Evolutionary conservation across 768 basidiomycete genomes (phyloP), one percentile per base, ranked within the genome.

Genomic region (Xanthoconium purpureum): DNA sequence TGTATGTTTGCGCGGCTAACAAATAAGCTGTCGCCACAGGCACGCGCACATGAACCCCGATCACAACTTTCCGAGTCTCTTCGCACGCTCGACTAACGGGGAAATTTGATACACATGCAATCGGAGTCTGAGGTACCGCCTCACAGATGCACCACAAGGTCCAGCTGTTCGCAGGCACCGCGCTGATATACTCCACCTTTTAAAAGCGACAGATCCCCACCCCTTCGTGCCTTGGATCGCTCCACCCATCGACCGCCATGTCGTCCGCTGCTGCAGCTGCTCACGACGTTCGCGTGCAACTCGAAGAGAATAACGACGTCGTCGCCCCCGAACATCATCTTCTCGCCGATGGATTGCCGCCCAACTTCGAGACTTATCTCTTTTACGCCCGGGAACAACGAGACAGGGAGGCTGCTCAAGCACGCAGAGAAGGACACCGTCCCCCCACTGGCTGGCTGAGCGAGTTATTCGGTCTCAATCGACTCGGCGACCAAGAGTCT

Each of bases 321-420:
- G 12, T 40, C 29, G 37, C 47, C 2, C 66, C 62, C 1, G 71
- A 65, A n/a, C 55, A 63, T 15, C 42, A 40, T 17, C 37, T 60
- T 24, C 61, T 71, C 36, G 42, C n/a, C 3, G 67, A 71, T 36
- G 69, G 61, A 2, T 43, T 62, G 10, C 18, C 50, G 6, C 70
- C 71, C 0, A 71, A 71, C 58, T 35, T 71, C 15, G 70, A 71
- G 61, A 73, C 69, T 0, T 71, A 73, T 39, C 63, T 71, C 46
- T 59, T 63, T 56, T 73, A 59, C 5, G 71, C 71, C 15, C 50
- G n/a, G 17, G 69, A 68, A 37, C 71, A 71, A 33, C 65, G 71
- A 33, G 66, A 68, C 11, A 67, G 39, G 54, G 70, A 71, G 37
- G 63, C 32, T 13, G 60, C 62, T 1, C 56, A 71, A 33, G 65